phyloP scores from a whole-genome alignment of 75 land plant species.

The Larix kaempferi region DNA sequence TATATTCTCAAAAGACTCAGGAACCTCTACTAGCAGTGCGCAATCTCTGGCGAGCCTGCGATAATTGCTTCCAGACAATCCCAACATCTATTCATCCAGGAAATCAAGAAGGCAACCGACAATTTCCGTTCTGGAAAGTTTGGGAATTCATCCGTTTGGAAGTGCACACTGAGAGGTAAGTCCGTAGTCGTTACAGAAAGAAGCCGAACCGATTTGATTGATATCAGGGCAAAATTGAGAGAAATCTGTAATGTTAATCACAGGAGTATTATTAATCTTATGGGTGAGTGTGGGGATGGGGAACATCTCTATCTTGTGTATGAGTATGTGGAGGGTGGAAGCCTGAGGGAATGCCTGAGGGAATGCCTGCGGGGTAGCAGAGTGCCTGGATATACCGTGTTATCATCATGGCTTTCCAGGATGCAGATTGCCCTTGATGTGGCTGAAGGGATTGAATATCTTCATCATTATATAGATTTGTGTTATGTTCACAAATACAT shows the following conservation, averaged over 20 bases:
- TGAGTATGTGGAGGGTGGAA: conserved; percentile 17
- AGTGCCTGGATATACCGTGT: conserved; percentile 15
- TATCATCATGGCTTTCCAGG: conserved; percentile 18
- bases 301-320: conserved; percentile 22
- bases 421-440: conserved; percentile 27
- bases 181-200: background rate
- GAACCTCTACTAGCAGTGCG: background rate
- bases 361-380: conserved; percentile 9
- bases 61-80: background rate
- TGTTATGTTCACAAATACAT: conserved; percentile 19
- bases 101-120: background rate
- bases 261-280: conserved; percentile 13
- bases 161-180: conserved; percentile 6
- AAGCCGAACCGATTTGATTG: background rate
- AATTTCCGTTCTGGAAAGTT: conserved; percentile 4
- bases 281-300: conserved; percentile 17
- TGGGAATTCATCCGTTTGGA: conserved; percentile 6
- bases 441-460: conserved; percentile 27
- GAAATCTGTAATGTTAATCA: conserved; percentile 16
- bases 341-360: conserved; percentile 9
- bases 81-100: conserved; percentile 5
- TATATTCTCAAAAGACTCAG: background rate
- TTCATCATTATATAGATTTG: conserved; percentile 12
- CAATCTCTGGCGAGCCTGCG: background rate
- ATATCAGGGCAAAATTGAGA: background rate